Conservation (phyloP, 768 basidiomycete species). For the Calocybe gangraenosa region DNA sequence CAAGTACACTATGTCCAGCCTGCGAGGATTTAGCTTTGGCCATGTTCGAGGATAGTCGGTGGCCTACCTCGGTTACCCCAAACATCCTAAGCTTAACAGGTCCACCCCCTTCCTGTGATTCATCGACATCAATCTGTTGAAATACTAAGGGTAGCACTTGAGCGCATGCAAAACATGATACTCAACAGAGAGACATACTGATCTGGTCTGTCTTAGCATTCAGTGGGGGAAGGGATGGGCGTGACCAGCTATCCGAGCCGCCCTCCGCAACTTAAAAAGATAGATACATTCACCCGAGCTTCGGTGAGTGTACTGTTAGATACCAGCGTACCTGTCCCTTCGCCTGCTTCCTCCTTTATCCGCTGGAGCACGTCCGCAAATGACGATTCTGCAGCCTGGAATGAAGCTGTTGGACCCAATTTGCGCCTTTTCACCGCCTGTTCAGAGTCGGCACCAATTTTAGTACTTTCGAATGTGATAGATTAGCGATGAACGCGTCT, state of each 20-base stretch:
- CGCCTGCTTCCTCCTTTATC: slow-evolving; percentile 48
- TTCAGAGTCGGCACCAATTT: slow-evolving; percentile 23
- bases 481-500: background rate
- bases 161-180: background rate
- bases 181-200: slow-evolving; percentile 37
- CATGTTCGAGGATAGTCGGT: background rate
- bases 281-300: background rate
- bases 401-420: slow-evolving; percentile 34
- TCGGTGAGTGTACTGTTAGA: too few relatives aligned
- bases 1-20: slow-evolving; percentile 87
- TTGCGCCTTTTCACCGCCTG: slow-evolving; percentile 56
- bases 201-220: slow-evolving; percentile 63
- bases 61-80: slow-evolving; percentile 80
- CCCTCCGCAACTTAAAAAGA: slow-evolving; percentile 61
- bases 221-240: slow-evolving; percentile 53
- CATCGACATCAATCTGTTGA: slow-evolving; percentile 94
- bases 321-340: slow-evolving; percentile 35
- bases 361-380: slow-evolving; percentile 64
- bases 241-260: slow-evolving; percentile 70
- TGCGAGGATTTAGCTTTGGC: slow-evolving; percentile 23
- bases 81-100: slow-evolving; percentile 64
- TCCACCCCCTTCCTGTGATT: slow-evolving; percentile 41
- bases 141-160: slow-evolving; percentile 52
- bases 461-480: slow-evolving; percentile 16
- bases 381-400: slow-evolving; percentile 39